A percentile compares a stretch with the other conserved stretches of the same genome.
phyloP scores from a whole-genome alignment of 2,329 filamentous ascomycete genomes.

The Fusarium redolens region DNA sequence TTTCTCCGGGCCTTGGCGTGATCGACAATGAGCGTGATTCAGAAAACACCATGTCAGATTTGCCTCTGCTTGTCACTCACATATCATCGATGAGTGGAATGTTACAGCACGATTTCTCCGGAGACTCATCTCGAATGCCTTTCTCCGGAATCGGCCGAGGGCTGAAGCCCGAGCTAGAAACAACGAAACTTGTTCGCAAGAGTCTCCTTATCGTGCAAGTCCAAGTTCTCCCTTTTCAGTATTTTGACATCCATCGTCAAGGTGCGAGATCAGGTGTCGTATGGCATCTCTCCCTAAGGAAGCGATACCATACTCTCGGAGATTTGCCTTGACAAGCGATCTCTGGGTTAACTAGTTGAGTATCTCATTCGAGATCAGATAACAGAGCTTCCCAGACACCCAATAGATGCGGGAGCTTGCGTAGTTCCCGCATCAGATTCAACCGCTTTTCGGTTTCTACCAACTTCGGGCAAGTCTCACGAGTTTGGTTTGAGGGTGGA shows the following conservation, averaged over 20 bases:
- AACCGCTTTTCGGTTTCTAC: background rate
- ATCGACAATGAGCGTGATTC: background rate
- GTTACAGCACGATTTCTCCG: background rate
- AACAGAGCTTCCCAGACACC: background rate
- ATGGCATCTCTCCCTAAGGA: background rate
- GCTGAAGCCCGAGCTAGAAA: background rate
- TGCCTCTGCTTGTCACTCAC: slow-evolving; percentile 5
- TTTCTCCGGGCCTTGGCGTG: slow-evolving; percentile 3
- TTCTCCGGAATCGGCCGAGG: slow-evolving; percentile 2
- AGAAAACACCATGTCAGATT: background rate
- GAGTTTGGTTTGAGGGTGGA: background rate
- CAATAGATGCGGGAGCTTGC: background rate
- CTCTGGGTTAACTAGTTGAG: background rate
- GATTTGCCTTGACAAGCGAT: background rate
- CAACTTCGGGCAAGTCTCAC: background rate
- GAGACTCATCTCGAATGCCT: background rate
- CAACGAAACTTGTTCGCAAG: background rate
- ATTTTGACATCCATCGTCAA: background rate
- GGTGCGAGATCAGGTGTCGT: background rate
- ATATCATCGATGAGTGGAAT: slow-evolving; percentile 4
- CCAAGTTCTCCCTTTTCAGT: background rate
- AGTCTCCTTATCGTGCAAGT: slow-evolving; percentile 1
- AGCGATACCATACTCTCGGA: background rate
- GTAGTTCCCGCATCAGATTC: background rate
- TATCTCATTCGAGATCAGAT: background rate